Evolutionary conservation across 768 basidiomycete species (phyloP).

Genomic region (Suillus paluster): DNA sequence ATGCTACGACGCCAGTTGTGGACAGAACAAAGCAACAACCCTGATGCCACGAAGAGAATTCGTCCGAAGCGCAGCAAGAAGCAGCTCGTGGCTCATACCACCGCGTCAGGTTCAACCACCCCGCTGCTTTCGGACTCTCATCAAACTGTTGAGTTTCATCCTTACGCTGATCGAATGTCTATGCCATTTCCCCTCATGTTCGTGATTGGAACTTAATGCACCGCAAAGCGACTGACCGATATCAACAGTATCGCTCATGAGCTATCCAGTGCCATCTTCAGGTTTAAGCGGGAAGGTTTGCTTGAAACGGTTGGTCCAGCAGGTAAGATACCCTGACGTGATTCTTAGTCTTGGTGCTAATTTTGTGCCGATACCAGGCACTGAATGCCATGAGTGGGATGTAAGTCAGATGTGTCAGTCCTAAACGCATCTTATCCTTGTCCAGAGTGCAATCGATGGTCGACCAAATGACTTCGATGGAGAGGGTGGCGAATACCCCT

Average conservation of each 20-base stretch:
- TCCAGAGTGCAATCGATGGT: conserved; percentile 78
- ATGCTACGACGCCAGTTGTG: conserved; percentile 41
- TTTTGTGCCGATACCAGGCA: conserved; percentile 46
- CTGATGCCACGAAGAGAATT: conserved; percentile 69
- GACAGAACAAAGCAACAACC: conserved; percentile 28
- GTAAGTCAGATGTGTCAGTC: conserved; percentile 41
- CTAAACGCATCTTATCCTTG: conserved; percentile 1
- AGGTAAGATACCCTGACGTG: conserved; percentile 43
- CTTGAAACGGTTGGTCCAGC: conserved; percentile 92
- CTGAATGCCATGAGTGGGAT: conserved; percentile 77
- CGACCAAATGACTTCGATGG: conserved; percentile 85
- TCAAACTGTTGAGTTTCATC: conserved; percentile 62
- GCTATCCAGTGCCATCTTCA: conserved; percentile 67
- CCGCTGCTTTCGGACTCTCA: conserved; percentile 65
- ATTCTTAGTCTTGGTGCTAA: conserved; percentile 8
- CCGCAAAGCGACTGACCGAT: conserved; percentile 2
- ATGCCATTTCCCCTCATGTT: conserved; percentile 85
- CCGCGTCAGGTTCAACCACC: conserved; percentile 46
- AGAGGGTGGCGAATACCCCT: conserved; percentile 88
- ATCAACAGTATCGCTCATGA: conserved; percentile 77
- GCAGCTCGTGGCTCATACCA: conserved; percentile 28
- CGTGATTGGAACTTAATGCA: conserved; percentile 23
- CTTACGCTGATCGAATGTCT: conserved; percentile 59
- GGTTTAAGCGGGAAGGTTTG: conserved; percentile 78
- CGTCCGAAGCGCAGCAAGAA: conserved; percentile 74